Evolutionary conservation across 352 stramenopile species (phyloP).

Genomic region (Pythium phragmitis): DNA sequence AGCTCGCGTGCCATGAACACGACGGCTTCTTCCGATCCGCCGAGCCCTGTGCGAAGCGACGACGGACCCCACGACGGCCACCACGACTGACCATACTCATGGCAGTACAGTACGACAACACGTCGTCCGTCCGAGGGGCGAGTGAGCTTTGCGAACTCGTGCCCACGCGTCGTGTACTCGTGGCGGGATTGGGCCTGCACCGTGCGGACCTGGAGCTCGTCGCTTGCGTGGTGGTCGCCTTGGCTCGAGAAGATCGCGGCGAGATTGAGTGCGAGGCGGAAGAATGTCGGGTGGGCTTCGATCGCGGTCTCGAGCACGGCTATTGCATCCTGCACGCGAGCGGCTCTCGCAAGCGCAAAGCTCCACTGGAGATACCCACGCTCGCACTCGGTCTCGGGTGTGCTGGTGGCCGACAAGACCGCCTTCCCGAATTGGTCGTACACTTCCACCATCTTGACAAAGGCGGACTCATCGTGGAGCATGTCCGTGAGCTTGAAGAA

Average conservation of each 20-base stretch:
- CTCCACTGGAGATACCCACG: slow-evolving; percentile 39
- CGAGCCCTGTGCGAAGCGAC: slow-evolving; percentile 65
- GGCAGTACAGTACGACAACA: slow-evolving; percentile 86
- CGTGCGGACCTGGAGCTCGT: slow-evolving; percentile 35
- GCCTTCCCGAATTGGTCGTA: slow-evolving; percentile 29
- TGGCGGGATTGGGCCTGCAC: slow-evolving; percentile 37
- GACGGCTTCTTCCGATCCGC: slow-evolving; percentile 91
- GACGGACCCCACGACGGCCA: slow-evolving; percentile 87
- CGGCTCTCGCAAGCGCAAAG: slow-evolving; percentile 35
- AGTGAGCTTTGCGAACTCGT: slow-evolving; percentile 30
- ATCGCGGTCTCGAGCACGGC: slow-evolving; percentile 32
- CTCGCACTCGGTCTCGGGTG: slow-evolving; percentile 27
- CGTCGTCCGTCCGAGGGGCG: slow-evolving; percentile 27
- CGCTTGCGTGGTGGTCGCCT: slow-evolving; percentile 28
- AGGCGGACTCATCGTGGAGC: neutral
- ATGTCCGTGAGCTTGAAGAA: slow-evolving; percentile 36
- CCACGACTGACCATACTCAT: slow-evolving; percentile 91
- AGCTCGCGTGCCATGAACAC: slow-evolving; percentile 86
- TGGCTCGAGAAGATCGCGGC: slow-evolving; percentile 36
- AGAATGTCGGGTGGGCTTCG: slow-evolving; percentile 31
- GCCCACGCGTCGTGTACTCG: slow-evolving; percentile 30
- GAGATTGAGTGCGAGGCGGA: slow-evolving; percentile 53
- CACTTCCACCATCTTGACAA: slow-evolving; percentile 16
- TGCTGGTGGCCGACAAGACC: slow-evolving; percentile 4
- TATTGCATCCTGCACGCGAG: slow-evolving; percentile 33